Evolutionary conservation across 768 basidiomycete genomes (phyloP), one percentile per base, ranked within the genome.

Genomic region (Kwoniella shandongensis): DNA sequence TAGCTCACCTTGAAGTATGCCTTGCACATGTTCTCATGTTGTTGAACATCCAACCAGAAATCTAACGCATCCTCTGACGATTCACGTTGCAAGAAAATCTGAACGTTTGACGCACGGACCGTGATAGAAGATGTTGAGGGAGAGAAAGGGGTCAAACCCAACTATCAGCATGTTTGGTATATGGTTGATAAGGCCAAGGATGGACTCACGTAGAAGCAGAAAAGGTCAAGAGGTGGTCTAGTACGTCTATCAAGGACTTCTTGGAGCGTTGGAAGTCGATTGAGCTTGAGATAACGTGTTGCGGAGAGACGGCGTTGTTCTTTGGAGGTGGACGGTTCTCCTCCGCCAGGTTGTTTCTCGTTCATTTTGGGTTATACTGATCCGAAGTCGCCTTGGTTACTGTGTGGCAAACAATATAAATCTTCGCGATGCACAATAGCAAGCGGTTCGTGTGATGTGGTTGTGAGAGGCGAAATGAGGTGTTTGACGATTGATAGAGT

Each of bases 41-140:
- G 96, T 68, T 96, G 92, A 5, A 98, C 96, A 75, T 99, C 96
- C 26, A 99, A 83, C 93, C 94, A 98, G 70, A 98, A 98, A 76
- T 99, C 96, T 42, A 99, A 79, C 46, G 92, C 88, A 76, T 99
- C 96, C 74, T 98, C 94, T 52, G 90, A 85, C 23, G 91, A 89
- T 78, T 99, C 94, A 32, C 91, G 85, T 75, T 98, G 94, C 32
- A 99, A 80, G 77, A 97, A 98, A 59, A 97, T 78, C 94, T 96
- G n/a, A n/a, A 44, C 29, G 4, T 20, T 4, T 15, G 35, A 48
- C 39, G 51, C 52, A 54, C 54, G 20, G 51, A 32, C 22, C 30
- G 20, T 38, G 5, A 6, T 23, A n/a, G n/a, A 22, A 35, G 48
- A 32, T 35, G 10, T 6, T n/a, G n/a, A n/a, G n/a, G n/a, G 22